Base-by-base conservation (phyloP, 768 basidiomycete genomes). In the Cyathus striatus region DNA sequence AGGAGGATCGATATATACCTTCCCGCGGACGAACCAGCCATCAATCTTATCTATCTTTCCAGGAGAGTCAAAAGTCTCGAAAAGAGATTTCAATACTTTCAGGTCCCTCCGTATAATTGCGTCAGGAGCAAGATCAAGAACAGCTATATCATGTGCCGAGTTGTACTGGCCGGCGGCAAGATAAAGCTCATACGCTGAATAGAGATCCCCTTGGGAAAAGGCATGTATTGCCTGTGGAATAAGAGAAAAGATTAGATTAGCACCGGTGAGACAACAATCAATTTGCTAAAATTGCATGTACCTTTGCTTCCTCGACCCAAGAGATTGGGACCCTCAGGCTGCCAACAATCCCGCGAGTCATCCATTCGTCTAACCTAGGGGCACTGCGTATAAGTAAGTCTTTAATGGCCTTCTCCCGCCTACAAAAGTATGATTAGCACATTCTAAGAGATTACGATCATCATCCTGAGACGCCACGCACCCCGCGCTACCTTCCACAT, bases 301-400 rank as follows among this genome's bases (percentile, higher is more conserved):
- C 91, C 77, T 88, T 86, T 9, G 92, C 88, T 57, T 94, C 90
- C 27, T 85, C 77, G n/a, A 97, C 75, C 94, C 95, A 99, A 4
- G 77, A 62, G 41, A 78, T 62, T 0, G 96, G 96, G 23, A 98
- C 76, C 49, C 83, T 83, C 23, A 96, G 65, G 53, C 81, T 88
- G 3, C 85, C 83, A 3, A 82, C 72, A 7, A 89, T 65, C 14
- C 85, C 87, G 14, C 80, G 73, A 13, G 72, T 76, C 63, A 76
- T 76, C 84, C 85, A 88, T 40, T 85, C 83, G 52, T 89, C 80
- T 6, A 90, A 57, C 42, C 65, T 73, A 4, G 73, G 65, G 0
- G 82, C 86, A 3, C 76, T 81, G 5, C 93, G 79, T 12, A 76
- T 69, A 1, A 98, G 65, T 9, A 98, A 66, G 43, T 90, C 88